Conservation (phyloP, 352 stramenopile genomes). For the Phytophthora chlamydospora region DNA sequence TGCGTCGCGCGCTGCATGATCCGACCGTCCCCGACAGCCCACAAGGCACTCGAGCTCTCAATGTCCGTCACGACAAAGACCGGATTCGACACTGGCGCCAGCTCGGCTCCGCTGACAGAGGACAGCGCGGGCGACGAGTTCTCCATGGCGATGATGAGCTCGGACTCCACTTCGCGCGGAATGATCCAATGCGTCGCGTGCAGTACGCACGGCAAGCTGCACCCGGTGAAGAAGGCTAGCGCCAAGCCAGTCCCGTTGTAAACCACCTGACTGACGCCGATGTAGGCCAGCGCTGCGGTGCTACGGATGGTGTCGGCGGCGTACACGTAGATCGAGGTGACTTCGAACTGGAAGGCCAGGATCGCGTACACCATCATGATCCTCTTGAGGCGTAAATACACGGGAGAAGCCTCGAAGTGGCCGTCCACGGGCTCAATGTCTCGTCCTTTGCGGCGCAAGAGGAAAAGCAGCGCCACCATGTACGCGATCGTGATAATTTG, state of each 20-base stretch:
- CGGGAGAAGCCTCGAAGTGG: conserved; percentile 44
- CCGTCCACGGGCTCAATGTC: conserved; percentile 49
- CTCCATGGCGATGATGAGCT: conserved; percentile 13
- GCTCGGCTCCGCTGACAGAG: background rate
- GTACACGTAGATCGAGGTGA: conserved; percentile 38
- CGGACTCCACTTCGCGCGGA: conserved; percentile 31
- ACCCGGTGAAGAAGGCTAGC: conserved; percentile 30
- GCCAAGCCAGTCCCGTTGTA: conserved; percentile 33
- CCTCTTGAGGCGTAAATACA: conserved; percentile 49
- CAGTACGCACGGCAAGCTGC: conserved; percentile 29
- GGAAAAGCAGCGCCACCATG: conserved; percentile 38
- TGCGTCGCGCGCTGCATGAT: conserved; percentile 36
- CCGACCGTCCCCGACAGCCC: conserved; percentile 23
- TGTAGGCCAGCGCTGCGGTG: conserved; percentile 13
- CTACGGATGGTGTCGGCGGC: background rate
- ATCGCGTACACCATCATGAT: conserved; percentile 59
- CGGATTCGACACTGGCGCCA: conserved; percentile 18
- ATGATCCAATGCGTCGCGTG: conserved; percentile 16
- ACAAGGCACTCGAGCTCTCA: conserved; percentile 46
- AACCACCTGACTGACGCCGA: conserved; percentile 32
- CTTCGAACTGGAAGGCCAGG: conserved; percentile 51
- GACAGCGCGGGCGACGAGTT: background rate
- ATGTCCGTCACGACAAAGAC: conserved; percentile 58
- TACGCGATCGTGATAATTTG: conserved; percentile 42
- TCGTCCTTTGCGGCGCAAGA: conserved; percentile 35